Base-by-base conservation (phyloP, 768 basidiomycete species). In the Pisolithus sp. region DNA sequence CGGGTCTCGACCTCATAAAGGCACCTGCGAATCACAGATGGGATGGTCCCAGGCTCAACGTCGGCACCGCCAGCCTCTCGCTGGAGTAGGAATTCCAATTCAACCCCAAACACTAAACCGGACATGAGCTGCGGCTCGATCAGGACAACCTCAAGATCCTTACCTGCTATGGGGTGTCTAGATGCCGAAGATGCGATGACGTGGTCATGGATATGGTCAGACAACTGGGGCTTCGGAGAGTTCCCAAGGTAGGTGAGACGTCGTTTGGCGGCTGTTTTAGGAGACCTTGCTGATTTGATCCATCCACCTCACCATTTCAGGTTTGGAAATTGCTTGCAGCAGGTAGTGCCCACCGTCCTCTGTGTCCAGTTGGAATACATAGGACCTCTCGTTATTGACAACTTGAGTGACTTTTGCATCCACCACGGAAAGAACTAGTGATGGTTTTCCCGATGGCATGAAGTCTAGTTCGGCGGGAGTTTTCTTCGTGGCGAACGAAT, bases 281-380 rank as follows among this genome's bases (percentile, higher is more conserved):
- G n/a, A 81, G 38, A 88, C 80, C 36, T 80, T 76, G 36, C 76
- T 77, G 55, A 93, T 83, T 23, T 81, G 83, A 17, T 85, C 82
- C 49, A 90, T 75, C 91, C 91, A 93, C 58, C 76, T 82, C 49
- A 65, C 71, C 82, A 89, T 83, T 57, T 91, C 89, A 37, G 76
- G 73, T 63, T 77, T 81, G 58, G 77, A 82, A 34, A 79, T 66
- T 1, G 88, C 84, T 64, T 93, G 91, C 15, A 93, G 68, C 31
- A 91, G 66, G 60, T 89, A 90, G 60, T 85, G 85, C 0, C 88
- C 89, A 7, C 91, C 91, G 61, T 93, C 90, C 63, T 93, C 91
- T 0, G 89, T 88, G 60, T 88, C 82, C 41, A 93, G 73, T 61
- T 86, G 81, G 73, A 93, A 89, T 46, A 81, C 83, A 65, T 82